These are phyloP conservation scores for Spirogloea muscicola DNA, from an alignment of 139 green algal species.

Conservation along the genomic window DNA sequence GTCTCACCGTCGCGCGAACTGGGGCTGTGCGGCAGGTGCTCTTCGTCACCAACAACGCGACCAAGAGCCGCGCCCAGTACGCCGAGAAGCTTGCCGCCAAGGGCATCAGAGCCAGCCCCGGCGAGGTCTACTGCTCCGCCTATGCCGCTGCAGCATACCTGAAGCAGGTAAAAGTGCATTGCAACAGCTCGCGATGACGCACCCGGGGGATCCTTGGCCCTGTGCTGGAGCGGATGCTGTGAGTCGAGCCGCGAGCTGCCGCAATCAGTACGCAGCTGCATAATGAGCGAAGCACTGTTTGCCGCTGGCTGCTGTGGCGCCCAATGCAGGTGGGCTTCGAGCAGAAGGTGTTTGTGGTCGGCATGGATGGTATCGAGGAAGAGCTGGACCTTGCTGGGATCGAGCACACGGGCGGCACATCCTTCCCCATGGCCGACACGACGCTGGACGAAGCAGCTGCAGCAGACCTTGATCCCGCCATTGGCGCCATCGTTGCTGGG, in stretches of 20 bases:
- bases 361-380: neutral
- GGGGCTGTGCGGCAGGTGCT: too few species aligned
- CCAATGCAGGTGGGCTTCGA: constrained; percentile 1
- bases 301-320: too few species aligned
- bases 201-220: too few species aligned
- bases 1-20: too few species aligned
- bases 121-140: constrained; percentile 14
- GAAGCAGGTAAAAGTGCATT: too few species aligned
- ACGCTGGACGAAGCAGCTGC: neutral
- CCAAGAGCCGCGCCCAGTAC: constrained; percentile 20
- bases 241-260: too few species aligned
- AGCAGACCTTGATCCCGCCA: neutral
- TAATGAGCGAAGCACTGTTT: too few species aligned
- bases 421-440: neutral
- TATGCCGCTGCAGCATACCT: constrained; percentile 25
- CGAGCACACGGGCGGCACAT: neutral
- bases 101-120: constrained; percentile 2
- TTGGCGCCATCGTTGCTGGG: neutral
- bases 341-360: neutral
- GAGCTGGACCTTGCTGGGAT: neutral
- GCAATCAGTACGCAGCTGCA: too few species aligned
- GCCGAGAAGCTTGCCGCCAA: constrained; percentile 7
- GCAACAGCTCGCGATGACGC: too few species aligned
- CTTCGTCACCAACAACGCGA: constrained; percentile 43
- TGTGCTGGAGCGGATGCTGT: too few species aligned